These are phyloP conservation scores for Phoenix roebelenii DNA, from an alignment of 176 grass and related monocot species.

Conservation along the genomic window DNA sequence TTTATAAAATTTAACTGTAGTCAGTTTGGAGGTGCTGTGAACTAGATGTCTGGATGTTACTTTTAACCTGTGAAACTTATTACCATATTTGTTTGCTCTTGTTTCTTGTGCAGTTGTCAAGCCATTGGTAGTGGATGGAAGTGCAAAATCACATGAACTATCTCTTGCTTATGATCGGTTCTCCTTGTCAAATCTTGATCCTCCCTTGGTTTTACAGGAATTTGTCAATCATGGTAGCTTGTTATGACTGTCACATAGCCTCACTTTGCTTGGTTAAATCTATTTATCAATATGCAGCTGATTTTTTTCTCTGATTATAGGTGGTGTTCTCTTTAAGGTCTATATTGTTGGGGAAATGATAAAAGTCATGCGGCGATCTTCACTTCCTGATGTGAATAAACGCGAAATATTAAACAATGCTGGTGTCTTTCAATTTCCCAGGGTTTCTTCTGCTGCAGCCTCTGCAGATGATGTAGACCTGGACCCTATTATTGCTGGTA, in stretches of 20 bases:
- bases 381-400: constrained; percentile 73
- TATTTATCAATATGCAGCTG: too few relatives aligned
- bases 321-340: constrained; percentile 87
- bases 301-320: constrained; percentile 31
- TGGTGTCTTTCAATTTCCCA: constrained; percentile 70
- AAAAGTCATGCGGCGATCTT: constrained; percentile 68
- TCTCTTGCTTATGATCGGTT: constrained; percentile 64
- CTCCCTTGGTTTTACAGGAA: constrained; percentile 88
- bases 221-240: constrained; percentile 88
- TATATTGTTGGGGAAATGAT: constrained; percentile 83
- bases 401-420: constrained; percentile 48
- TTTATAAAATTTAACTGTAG: too few relatives aligned
- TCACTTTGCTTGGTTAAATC: background rate
- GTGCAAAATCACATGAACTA: constrained; percentile 79
- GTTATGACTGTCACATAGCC: background rate
- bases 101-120: constrained; percentile 51
- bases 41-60: too few relatives aligned
- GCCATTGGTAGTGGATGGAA: constrained; percentile 87
- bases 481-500: constrained; percentile 78
- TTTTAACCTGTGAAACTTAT: too few relatives aligned
- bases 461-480: constrained; percentile 70
- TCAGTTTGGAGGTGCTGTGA: too few relatives aligned
- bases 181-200: constrained; percentile 69
- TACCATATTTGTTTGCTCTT: too few relatives aligned
- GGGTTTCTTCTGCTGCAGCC: constrained; percentile 88